Evolutionary conservation across 345 rosid genomes (phyloP).

Genomic region (Excoecaria cochinchinensis): DNA sequence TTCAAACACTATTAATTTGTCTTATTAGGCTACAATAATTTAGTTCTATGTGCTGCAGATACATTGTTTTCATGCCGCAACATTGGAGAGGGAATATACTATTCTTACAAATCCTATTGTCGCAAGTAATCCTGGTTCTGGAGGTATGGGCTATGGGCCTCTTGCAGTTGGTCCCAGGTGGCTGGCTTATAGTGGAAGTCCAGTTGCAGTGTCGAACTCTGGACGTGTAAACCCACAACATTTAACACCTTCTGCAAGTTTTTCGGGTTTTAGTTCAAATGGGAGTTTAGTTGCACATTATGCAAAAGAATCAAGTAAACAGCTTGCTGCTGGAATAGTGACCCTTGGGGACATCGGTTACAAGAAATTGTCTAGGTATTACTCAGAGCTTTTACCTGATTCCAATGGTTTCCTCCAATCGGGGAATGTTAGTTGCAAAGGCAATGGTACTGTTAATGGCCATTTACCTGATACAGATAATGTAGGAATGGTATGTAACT

Average conservation of each 20-base stretch:
- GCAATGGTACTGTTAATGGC: conserved; percentile 50
- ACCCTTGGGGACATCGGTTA: conserved; percentile 83
- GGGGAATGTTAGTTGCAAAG: conserved; percentile 54
- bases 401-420: conserved; percentile 44
- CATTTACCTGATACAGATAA: conserved; percentile 60
- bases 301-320: conserved; percentile 92
- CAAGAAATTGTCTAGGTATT: conserved; percentile 66
- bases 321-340: conserved; percentile 83
- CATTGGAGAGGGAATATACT: conserved; percentile 58
- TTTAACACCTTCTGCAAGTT: conserved; percentile 50
- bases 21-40: conserved; percentile 11
- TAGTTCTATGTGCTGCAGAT: conserved; percentile 54
- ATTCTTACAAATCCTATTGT: conserved; percentile 67
- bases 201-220: conserved; percentile 47
- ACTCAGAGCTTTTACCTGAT: conserved; percentile 73
- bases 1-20: not conserved
- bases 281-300: conserved; percentile 63
- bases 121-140: conserved; percentile 35
- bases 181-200: conserved; percentile 90
- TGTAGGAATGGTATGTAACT: conserved; percentile 70
- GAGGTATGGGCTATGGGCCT: conserved; percentile 84
- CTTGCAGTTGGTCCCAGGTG: conserved; percentile 94
- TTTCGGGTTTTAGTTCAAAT: conserved; percentile 48
- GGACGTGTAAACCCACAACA: conserved; percentile 65
- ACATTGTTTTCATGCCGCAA: conserved; percentile 68